Conservation (phyloP, 495 filamentous ascomycete genomes). For the Aspergillus hancockii region DNA sequence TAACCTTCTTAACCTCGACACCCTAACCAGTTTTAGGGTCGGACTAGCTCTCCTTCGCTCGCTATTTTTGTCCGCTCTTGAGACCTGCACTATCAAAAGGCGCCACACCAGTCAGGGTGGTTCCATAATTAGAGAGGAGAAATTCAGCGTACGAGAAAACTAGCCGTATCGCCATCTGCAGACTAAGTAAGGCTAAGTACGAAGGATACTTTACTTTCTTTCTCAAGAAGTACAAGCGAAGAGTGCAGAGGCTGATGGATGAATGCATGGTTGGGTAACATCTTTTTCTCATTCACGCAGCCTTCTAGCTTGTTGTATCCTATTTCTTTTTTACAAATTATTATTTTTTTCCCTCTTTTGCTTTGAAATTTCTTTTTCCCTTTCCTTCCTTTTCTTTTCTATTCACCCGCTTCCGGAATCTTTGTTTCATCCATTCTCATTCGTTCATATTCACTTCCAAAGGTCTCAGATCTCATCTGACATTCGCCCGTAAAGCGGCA, state of each 20-base stretch:
- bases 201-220: neutral
- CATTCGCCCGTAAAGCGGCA: neutral
- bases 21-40: slow-evolving; percentile 16
- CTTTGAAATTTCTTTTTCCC: neutral
- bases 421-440: neutral
- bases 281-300: slow-evolving; percentile 5
- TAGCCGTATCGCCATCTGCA: slow-evolving; percentile 8
- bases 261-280: neutral
- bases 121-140: slow-evolving; percentile 14
- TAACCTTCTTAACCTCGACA: slow-evolving; percentile 5
- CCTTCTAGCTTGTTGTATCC: neutral
- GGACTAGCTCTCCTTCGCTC: slow-evolving; percentile 13
- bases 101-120: slow-evolving; percentile 15
- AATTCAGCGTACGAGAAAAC: neutral
- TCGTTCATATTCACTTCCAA: neutral
- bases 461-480: neutral
- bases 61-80: slow-evolving; percentile 27
- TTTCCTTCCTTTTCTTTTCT: slow-evolving; percentile 2
- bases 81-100: slow-evolving; percentile 9
- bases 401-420: neutral
- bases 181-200: neutral
- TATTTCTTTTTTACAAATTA: neutral
- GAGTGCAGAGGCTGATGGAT: slow-evolving; percentile 4
- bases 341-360: neutral
- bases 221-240: neutral